Evolutionary conservation across 2,329 filamentous ascomycete species (phyloP).

Genomic region (Ophiostoma fasciatum): DNA sequence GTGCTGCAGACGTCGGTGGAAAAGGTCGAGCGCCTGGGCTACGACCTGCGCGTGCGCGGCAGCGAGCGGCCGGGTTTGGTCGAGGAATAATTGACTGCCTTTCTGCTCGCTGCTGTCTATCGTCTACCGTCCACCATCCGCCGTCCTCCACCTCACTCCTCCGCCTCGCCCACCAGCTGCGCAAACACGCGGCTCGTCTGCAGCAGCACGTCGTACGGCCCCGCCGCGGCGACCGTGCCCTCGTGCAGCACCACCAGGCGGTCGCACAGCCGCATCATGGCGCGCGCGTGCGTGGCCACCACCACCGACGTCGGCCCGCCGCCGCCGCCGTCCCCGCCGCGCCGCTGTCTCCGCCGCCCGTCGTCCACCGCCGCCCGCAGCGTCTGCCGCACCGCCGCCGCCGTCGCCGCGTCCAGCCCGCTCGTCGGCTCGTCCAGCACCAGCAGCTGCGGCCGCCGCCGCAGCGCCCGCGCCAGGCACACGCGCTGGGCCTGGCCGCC

Average conservation of each 20-base stretch:
- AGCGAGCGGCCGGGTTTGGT: conserved; percentile 83
- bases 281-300: conserved; percentile 64
- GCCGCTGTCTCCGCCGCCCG: too few relatives aligned
- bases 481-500: conserved; percentile 75
- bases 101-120: too few relatives aligned
- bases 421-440: conserved; percentile 81
- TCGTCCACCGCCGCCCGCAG: conserved; percentile 3
- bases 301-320: conserved; percentile 48
- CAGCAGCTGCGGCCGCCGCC: conserved; percentile 54
- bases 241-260: conserved; percentile 59
- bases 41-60: conserved; percentile 74
- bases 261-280: conserved; percentile 78
- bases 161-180: conserved; percentile 25
- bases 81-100: too few relatives aligned
- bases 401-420: conserved; percentile 57
- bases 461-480: conserved; percentile 65
- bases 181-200: conserved; percentile 27
- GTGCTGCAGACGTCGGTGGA: conserved; percentile 79
- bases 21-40: conserved; percentile 86
- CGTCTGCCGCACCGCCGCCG: conserved; percentile 41
- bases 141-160: conserved; percentile 2
- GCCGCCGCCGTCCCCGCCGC: background rate
- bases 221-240: conserved; percentile 50
- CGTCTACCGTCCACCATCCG: background rate
- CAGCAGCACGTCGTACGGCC: conserved; percentile 46